Conservation (phyloP, 495 filamentous ascomycete species). For the Staphylotrichum tortipilum region DNA sequence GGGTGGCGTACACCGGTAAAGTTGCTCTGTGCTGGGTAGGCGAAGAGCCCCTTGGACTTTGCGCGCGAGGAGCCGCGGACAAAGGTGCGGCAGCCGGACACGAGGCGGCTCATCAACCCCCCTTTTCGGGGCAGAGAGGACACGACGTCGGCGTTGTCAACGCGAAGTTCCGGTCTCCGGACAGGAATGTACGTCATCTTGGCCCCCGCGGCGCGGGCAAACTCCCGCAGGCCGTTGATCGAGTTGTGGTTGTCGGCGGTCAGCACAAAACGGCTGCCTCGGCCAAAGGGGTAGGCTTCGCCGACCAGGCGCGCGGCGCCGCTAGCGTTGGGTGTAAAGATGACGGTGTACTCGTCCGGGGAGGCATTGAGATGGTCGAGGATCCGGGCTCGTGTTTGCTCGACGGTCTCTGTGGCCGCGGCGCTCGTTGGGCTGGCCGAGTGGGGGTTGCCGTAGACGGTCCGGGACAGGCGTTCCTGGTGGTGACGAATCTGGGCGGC, state of each 20-base stretch:
- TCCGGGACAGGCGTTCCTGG: slow-evolving; percentile 16
- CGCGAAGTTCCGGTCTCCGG: slow-evolving; percentile 10
- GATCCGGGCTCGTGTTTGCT: slow-evolving; percentile 37
- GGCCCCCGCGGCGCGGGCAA: slow-evolving; percentile 10
- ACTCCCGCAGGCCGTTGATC: slow-evolving; percentile 28
- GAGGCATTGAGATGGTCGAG: slow-evolving; percentile 49
- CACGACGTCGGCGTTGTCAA: slow-evolving; percentile 6
- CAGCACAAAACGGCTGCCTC: slow-evolving; percentile 13
- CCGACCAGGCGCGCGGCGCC: slow-evolving; percentile 49
- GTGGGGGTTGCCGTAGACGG: slow-evolving; percentile 53
- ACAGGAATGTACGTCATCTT: slow-evolving; percentile 18
- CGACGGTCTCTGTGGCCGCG: slow-evolving; percentile 37
- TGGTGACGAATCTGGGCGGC: slow-evolving; percentile 20
- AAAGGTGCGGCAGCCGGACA: background rate
- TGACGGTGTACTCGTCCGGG: slow-evolving; percentile 48
- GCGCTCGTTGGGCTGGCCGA: slow-evolving; percentile 44
- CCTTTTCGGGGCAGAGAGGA: slow-evolving; percentile 4
- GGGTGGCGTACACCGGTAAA: slow-evolving; percentile 53
- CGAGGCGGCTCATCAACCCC: background rate
- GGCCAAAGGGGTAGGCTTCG: slow-evolving; percentile 33
- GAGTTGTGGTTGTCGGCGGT: slow-evolving; percentile 33
- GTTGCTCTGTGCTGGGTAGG: slow-evolving; percentile 59
- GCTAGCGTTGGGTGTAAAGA: slow-evolving; percentile 57
- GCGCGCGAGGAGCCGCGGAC: background rate
- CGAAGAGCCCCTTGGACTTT: slow-evolving; percentile 38